Evolutionary conservation across 495 filamentous ascomycete species (phyloP).

Genomic region (Penicillium maclennaniae): DNA sequence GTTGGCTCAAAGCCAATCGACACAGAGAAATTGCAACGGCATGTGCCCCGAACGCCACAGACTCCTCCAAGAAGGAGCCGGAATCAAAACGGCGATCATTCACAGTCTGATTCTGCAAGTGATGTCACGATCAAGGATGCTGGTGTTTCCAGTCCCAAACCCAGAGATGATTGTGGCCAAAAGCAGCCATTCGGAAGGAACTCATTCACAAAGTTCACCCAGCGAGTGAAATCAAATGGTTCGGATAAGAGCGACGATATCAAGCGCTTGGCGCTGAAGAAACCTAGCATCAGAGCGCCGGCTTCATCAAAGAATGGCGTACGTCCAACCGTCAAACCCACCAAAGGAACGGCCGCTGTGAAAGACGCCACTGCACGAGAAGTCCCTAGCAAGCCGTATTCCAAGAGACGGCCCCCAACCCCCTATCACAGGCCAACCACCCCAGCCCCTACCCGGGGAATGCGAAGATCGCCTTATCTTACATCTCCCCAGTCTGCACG

Average conservation of each 20-base stretch:
- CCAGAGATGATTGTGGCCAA: conserved; percentile 7
- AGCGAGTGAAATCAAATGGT: conserved; percentile 29
- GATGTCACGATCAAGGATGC: not conserved
- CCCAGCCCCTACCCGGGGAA: conserved; percentile 32
- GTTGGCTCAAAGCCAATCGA: not conserved
- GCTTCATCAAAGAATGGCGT: conserved; percentile 5
- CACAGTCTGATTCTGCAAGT: not conserved
- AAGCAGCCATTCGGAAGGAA: conserved; percentile 24
- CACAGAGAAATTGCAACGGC: not conserved
- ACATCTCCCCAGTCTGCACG: conserved; percentile 21
- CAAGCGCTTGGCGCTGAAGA: conserved; percentile 22
- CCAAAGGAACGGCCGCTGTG: conserved; percentile 19
- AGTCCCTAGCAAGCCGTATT: conserved; percentile 4
- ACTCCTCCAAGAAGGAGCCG: not conserved
- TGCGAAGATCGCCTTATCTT: conserved; percentile 40
- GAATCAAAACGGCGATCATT: not conserved
- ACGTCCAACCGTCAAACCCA: conserved; percentile 12
- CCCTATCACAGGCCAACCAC: conserved; percentile 14
- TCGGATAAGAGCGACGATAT: conserved; percentile 24
- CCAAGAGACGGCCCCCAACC: conserved; percentile 14
- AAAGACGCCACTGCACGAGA: conserved; percentile 22
- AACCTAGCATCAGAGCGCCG: conserved; percentile 16
- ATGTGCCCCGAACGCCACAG: not conserved
- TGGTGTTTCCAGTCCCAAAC: not conserved
- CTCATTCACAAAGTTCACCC: conserved; percentile 33